phyloP scores from a whole-genome alignment of 257 asterid species.

The Fraxinus cuspidata region DNA sequence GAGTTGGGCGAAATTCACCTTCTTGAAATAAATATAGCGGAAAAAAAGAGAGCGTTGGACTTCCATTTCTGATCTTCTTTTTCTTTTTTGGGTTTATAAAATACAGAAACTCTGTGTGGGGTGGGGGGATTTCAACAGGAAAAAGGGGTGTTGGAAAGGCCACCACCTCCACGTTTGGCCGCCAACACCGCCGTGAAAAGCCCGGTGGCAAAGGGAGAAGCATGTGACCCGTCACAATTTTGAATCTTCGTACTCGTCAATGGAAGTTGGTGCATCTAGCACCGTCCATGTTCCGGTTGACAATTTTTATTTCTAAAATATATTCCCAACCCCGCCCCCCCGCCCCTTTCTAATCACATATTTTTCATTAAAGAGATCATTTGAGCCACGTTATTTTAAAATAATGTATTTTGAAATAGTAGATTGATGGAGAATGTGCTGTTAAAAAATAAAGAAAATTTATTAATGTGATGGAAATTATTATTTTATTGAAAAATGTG shows the following conservation, averaged over 20 bases:
- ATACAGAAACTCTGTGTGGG: background rate
- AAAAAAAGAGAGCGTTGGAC: constrained; percentile 25
- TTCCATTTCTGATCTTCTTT: constrained; percentile 39
- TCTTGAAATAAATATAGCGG: constrained; percentile 38
- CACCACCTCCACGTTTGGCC: constrained; percentile 28
- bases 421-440: too few relatives aligned
- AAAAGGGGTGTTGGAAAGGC: constrained; percentile 32
- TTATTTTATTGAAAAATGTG: too few relatives aligned
- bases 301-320: too few relatives aligned
- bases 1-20: constrained; percentile 40
- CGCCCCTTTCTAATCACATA: too few relatives aligned
- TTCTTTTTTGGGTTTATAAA: background rate
- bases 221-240: background rate
- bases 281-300: background rate
- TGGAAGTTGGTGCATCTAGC: background rate
- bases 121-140: constrained; percentile 4
- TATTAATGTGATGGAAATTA: too few relatives aligned
- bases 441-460: too few relatives aligned
- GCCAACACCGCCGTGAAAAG: constrained; percentile 15
- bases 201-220: background rate
- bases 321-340: too few relatives aligned
- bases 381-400: too few relatives aligned
- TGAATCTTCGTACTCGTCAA: background rate
- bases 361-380: too few relatives aligned
- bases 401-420: too few relatives aligned